Base-by-base conservation (phyloP, 2,329 filamentous ascomycete species). In the Fusarium transvaalense region DNA sequence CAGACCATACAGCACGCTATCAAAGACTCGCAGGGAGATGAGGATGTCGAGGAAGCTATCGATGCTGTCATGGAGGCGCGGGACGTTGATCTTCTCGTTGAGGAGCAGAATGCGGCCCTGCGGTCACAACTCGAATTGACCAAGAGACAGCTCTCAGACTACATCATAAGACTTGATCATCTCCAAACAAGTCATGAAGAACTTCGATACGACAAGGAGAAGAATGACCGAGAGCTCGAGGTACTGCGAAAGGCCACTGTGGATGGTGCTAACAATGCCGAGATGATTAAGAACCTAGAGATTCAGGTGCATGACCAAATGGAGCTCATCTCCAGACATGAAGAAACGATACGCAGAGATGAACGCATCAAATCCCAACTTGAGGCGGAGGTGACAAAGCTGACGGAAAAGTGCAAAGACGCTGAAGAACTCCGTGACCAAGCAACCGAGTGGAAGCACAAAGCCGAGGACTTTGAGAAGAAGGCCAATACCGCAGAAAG, bases 301-400 rank as follows among this genome's bases (percentile, higher is more conserved):
- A 79, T 81, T 42, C 85, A 86, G 68, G 81, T 90, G 25, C 85
- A 86, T 39, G 88, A 93, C 71, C 89, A 91, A 72, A 89, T 92
- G 76, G 85, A 90, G 60, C 82, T 93, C 50, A 94, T 94, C 74
- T 88, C 89, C 38, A 75, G 76, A 34, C 86, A 83, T 25, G 87
- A 93, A 70, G 92, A 94, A 76, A 70, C 64, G n/a, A 80, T 81
- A 48, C 76, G 79, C 13, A 76, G 71, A 25, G 74, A 78, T 56
- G 74, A 78, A 43, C 76, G 75, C 57, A 68, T 69, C 12, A 76
- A 75, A 55, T 84, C 85, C 21, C 86, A 92, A 70, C 79, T 90
- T 13, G 86, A 91, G 58, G 81, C 80, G 62, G 86, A 89, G 66
- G 82, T 88, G 35, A 77, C 80, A 51, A 78, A 78, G 39, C 77